These are phyloP conservation scores for Aspergillus hancockii DNA, from an alignment of 495 filamentous ascomycete genomes.

Conservation along the genomic window DNA sequence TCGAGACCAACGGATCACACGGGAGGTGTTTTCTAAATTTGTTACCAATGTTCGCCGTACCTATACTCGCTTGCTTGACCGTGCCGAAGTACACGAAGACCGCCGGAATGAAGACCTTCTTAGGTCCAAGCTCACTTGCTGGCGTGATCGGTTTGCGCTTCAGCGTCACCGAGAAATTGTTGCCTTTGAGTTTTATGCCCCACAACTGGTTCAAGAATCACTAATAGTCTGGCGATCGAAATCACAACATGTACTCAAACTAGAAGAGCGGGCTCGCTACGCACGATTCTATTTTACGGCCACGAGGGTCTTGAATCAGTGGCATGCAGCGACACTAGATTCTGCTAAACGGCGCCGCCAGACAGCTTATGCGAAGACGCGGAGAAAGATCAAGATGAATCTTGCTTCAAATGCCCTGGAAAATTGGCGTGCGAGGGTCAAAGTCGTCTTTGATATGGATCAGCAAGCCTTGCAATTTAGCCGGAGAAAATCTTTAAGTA, in stretches of 20 bases:
- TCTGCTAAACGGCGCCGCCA: slow-evolving; percentile 56
- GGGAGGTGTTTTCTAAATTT: slow-evolving; percentile 44
- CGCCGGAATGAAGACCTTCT: slow-evolving; percentile 35
- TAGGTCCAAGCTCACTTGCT: slow-evolving; percentile 40
- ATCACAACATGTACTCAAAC: slow-evolving; percentile 43
- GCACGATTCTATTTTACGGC: slow-evolving; percentile 61
- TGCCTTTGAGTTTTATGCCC: slow-evolving; percentile 56
- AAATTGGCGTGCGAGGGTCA: slow-evolving; percentile 48
- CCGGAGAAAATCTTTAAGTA: slow-evolving; percentile 37
- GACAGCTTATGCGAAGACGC: slow-evolving; percentile 59
- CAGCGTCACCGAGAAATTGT: slow-evolving; percentile 49
- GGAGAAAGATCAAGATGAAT: slow-evolving; percentile 59
- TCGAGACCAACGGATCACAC: slow-evolving; percentile 50
- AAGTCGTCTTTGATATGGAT: slow-evolving; percentile 39
- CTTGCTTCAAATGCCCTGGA: slow-evolving; percentile 49
- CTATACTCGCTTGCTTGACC: slow-evolving; percentile 38
- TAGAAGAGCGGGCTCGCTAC: slow-evolving; percentile 55
- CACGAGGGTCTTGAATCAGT: slow-evolving; percentile 53
- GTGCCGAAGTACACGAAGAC: slow-evolving; percentile 39
- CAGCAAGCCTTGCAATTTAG: slow-evolving; percentile 44
- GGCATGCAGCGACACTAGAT: slow-evolving; percentile 53
- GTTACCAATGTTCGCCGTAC: slow-evolving; percentile 40
- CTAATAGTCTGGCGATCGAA: slow-evolving; percentile 51
- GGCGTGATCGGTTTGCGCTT: slow-evolving; percentile 42
- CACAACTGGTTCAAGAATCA: slow-evolving; percentile 48